Evolutionary conservation across 2,329 filamentous ascomycete species (phyloP).

Genomic region (Paradendryphiella salina): DNA sequence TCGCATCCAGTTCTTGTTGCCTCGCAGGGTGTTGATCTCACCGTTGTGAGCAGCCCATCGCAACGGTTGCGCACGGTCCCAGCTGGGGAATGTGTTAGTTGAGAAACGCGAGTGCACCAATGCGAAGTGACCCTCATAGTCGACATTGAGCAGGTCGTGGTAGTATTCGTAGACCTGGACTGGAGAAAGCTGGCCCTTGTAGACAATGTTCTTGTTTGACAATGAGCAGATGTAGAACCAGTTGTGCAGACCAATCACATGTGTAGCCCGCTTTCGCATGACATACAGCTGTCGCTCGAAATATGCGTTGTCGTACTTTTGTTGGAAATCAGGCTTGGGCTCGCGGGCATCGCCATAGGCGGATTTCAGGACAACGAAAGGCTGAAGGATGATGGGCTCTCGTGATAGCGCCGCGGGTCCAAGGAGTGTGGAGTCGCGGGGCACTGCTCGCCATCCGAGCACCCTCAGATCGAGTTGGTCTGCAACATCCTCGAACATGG

Average conservation of each 20-base stretch:
- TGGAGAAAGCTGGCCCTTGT: slow-evolving; percentile 94
- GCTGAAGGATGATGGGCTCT: slow-evolving; percentile 93
- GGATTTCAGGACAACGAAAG: slow-evolving; percentile 85
- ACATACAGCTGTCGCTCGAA: slow-evolving; percentile 96
- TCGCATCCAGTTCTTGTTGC: slow-evolving; percentile 99
- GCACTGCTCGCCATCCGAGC: slow-evolving; percentile 94
- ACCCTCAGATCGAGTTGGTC: slow-evolving; percentile 85
- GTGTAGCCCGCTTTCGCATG: slow-evolving; percentile 90
- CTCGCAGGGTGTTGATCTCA: slow-evolving; percentile 95
- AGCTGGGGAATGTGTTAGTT: slow-evolving; percentile 97
- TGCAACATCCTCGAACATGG: slow-evolving; percentile 92
- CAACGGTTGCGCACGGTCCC: slow-evolving; percentile 94
- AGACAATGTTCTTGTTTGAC: slow-evolving; percentile 98
- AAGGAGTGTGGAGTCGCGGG: slow-evolving; percentile 88
- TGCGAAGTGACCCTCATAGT: slow-evolving; percentile 96
- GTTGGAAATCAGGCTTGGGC: slow-evolving; percentile 76
- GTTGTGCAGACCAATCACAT: slow-evolving; percentile 92
- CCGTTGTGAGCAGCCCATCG: slow-evolving; percentile 98
- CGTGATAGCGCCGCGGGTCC: slow-evolving; percentile 90
- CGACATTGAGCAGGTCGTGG: slow-evolving; percentile 92
- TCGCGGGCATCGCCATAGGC: slow-evolving; percentile 81
- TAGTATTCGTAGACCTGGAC: slow-evolving; percentile 98
- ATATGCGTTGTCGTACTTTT: slow-evolving; percentile 77
- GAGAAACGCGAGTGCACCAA: slow-evolving; percentile 97
- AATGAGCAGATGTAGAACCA: slow-evolving; percentile 99